phyloP scores from a whole-genome alignment of 169 alveolate species.

The Eimeria necatrix region DNA sequence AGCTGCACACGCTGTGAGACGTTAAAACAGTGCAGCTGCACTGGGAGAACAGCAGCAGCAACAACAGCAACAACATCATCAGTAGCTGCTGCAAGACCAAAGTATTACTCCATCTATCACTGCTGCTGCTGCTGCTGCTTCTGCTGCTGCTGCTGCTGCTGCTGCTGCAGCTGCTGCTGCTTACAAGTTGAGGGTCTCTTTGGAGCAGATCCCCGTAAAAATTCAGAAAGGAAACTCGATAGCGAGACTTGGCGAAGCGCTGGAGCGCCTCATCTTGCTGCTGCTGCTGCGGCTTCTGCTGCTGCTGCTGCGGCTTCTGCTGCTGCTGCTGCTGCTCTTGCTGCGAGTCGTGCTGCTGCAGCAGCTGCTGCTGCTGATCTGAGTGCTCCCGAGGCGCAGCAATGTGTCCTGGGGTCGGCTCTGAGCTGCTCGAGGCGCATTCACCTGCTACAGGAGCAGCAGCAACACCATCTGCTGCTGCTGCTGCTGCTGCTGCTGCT shows the following conservation, averaged over 20 bases:
- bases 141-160: not conserved
- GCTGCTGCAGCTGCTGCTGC: not conserved
- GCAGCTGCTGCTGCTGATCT: too few relatives aligned
- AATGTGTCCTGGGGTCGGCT: not conserved
- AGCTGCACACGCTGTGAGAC: too few relatives aligned
- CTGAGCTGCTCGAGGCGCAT: not conserved
- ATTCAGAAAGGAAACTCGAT: slow-evolving; percentile 50
- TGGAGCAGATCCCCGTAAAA: slow-evolving; percentile 37
- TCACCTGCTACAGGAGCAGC: not conserved
- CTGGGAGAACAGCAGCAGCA: not conserved
- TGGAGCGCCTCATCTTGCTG: slow-evolving; percentile 2
- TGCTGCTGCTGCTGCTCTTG: not conserved
- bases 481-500: not conserved
- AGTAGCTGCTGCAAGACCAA: too few relatives aligned
- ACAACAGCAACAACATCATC: not conserved
- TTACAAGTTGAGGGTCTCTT: slow-evolving; percentile 45
- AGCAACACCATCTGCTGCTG: not conserved
- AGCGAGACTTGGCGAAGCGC: slow-evolving; percentile 54
- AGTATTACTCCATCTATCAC: too few relatives aligned
- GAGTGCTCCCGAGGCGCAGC: not conserved
- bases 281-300: not conserved
- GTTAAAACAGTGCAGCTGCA: too few relatives aligned
- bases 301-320: not conserved
- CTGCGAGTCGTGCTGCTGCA: too few relatives aligned
- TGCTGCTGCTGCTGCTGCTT: too few relatives aligned